Base-by-base conservation (phyloP, 176 grass and related monocot genomes). In the Stipa capillata region DNA sequence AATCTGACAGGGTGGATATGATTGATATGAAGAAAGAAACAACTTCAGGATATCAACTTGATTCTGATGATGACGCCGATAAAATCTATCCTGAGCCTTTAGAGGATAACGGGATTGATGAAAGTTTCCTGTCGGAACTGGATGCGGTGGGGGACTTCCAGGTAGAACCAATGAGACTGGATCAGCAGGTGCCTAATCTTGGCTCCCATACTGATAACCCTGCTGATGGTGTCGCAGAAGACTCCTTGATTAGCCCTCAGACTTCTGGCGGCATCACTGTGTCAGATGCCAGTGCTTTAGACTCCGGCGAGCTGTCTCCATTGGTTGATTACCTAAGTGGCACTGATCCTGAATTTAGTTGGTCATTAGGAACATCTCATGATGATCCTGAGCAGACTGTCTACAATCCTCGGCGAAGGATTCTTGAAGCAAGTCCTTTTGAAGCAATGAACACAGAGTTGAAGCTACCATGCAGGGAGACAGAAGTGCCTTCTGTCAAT, bases 101-200 rank as follows among this genome's bases (percentile, higher is more conserved):
- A 65, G 91, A 89, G 36, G 83, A 78, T 27, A 80, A 50, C 25
- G 69, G 32, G n/a, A 94, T 94, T 70, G 91, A 94, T 88, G 91
- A 92, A 73, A 76, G 51, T 92, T 94, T 94, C 62, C 62, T 90
- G 32, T 76, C 87, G 1, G 92, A 92, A 65, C 59, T 92, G 42
- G 95, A 98, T 80, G 73, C 67, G 2, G 89, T 90, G 35, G 92
- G 90, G 79, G 89, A 94, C 34, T 97, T 94, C 54, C n/a, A 67
- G 52, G 82, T 88, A 53, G 67, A 83, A 88, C 73, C 83, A 54
- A 62, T 85, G 35, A 85, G 74, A 69, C 43, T 85, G 64, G 48
- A 82, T 37, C 89, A 59, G 42, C 68, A 77, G 50, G 59, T 74
- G 56, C 76, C 33, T 33, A 45, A 67, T 82, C n/a, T 52, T 32